Evolutionary conservation across 2,329 filamentous ascomycete species (phyloP).

Genomic region (Arthrobotrys conoides): DNA sequence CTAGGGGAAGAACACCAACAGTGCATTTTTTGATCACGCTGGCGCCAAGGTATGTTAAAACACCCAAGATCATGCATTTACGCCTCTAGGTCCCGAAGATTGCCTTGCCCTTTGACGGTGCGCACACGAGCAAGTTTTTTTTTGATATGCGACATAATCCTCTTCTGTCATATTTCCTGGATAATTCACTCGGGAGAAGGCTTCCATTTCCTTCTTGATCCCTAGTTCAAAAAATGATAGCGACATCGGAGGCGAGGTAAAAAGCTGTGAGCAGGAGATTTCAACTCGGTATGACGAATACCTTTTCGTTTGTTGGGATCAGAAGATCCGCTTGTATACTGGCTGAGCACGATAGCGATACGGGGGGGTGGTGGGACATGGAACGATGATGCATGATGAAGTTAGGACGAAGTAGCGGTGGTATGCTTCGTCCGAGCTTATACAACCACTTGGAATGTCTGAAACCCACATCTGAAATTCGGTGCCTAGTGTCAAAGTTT

Average conservation of each 20-base stretch:
- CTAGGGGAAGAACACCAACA: not conserved
- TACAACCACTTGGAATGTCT: constrained; percentile 3
- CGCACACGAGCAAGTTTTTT: constrained; percentile 7
- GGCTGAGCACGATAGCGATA: constrained; percentile 37
- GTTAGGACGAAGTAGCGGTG: constrained; percentile 13
- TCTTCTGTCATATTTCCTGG: not conserved
- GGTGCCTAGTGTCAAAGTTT: constrained; percentile 32
- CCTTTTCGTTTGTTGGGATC: constrained; percentile 1
- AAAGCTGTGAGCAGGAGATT: constrained; percentile 5
- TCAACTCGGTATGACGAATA: constrained; percentile 14
- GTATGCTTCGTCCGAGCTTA: constrained; percentile 23
- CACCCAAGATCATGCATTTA: constrained; percentile 19
- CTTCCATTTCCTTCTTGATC: not conserved
- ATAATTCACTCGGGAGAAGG: constrained; percentile 10
- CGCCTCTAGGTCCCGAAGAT: not conserved
- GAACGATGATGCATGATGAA: constrained; percentile 20
- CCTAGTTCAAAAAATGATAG: constrained; percentile 12
- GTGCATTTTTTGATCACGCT: constrained; percentile 18
- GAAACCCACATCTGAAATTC: constrained; percentile 32
- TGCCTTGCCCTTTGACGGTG: not conserved
- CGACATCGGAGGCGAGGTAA: constrained; percentile 33
- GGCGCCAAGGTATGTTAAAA: constrained; percentile 16
- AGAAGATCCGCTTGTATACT: constrained; percentile 13
- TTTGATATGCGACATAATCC: constrained; percentile 13
- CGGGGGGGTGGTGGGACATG: not conserved